phyloP scores from a whole-genome alignment of 371 early-diverging fungal species.

The Saksenaea oblongispora region DNA sequence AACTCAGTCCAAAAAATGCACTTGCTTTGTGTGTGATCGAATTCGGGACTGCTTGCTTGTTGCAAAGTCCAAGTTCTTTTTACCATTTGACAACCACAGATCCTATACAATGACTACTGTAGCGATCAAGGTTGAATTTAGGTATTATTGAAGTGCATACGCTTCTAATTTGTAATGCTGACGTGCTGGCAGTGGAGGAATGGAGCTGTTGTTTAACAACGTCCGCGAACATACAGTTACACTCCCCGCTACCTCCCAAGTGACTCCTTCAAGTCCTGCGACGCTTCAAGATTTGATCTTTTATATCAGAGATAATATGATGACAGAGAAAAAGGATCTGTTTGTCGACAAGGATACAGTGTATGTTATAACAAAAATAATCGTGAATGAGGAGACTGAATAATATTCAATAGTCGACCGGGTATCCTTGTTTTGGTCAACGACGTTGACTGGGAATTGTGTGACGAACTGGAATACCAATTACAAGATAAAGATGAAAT shows the following conservation, averaged over 20 bases:
- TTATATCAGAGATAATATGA: constrained; percentile 66
- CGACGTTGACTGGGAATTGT: constrained; percentile 95
- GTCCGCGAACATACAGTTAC: constrained; percentile 55
- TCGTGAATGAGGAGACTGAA: background rate
- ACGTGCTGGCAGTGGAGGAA: constrained; percentile 74
- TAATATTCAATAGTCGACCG: constrained; percentile 67
- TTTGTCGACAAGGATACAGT: constrained; percentile 87
- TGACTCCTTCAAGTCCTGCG: constrained; percentile 35
- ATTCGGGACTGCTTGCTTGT: background rate
- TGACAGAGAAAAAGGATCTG: constrained; percentile 83
- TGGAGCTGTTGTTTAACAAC: constrained; percentile 91
- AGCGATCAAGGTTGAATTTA: constrained; percentile 13
- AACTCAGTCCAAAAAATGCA: background rate
- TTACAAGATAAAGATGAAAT: constrained; percentile 79
- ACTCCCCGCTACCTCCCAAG: constrained; percentile 49
- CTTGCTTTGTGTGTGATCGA: too few relatives aligned
- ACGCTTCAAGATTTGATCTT: constrained; percentile 76
- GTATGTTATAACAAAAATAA: constrained; percentile 44
- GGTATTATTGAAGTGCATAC: background rate
- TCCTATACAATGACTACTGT: constrained; percentile 6
- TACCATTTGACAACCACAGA: background rate
- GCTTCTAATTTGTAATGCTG: background rate
- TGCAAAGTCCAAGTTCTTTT: background rate
- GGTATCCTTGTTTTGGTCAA: constrained; percentile 96
- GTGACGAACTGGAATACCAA: constrained; percentile 85